Evolutionary conservation across 176 grass and related monocot species (phyloP), one percentile per base, ranked within the genome.

Genomic region (Saccharum spontaneum): DNA sequence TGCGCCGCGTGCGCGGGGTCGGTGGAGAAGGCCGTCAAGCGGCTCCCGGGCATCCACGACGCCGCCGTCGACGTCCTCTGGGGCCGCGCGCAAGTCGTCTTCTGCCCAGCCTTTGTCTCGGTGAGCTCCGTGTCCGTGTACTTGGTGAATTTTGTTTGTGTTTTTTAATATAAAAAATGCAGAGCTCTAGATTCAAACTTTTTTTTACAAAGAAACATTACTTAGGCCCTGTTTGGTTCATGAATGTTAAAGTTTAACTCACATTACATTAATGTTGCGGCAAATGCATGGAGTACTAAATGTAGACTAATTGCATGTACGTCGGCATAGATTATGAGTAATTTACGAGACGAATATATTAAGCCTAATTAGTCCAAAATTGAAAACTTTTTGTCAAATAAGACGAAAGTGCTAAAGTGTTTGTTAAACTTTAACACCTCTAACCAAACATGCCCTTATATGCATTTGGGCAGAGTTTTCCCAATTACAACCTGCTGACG

Each of bases 1-100:
- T 98, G 93, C 68, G 83, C 93, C 4, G 96, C 96, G 33, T 98
- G 96, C 85, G 91, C 93, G 0, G 93, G 93, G 12, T 95, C 96
- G 14, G 91, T 98, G 50, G 93, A 98, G 93, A 98, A 98, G 89
- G 93, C 96, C 28, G 84, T 98, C 62, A 95, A 98, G 90, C 83
- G 96, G 75, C 91, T 98, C 39, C 93, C 82, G 10, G 96, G 93
- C 57, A 91, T 98, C 85, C 91, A 94, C 28, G 93, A 98, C 73
- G 96, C 93, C 37, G 91, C 96, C 8, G 91, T 94, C 55, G 96
- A 98, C 76, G 89, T 95, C 69, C 93, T 98, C 36, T 89, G 91
- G 17, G 82, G 89, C 82, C 91, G 88, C 22, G 93, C 93, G 33
- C 93, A 95, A 79, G 96, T 95, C 77, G 80, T 86, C 70, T 98